phyloP scores from a whole-genome alignment of 306 rosid species.

The Mimosa bimucronata region DNA sequence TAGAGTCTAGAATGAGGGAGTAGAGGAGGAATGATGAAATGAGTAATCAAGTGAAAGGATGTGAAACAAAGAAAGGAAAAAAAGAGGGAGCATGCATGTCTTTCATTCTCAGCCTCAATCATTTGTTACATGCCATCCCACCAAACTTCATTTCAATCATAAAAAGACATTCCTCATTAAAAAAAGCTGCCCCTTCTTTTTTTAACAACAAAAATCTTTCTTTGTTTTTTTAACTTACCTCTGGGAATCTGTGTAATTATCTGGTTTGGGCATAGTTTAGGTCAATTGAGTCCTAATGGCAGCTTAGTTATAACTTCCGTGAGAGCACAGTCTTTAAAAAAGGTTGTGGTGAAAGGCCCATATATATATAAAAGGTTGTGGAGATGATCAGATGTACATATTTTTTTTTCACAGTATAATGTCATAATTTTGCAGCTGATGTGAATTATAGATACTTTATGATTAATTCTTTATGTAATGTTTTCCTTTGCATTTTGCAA shows the following conservation, averaged over 20 bases:
- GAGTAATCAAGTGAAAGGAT: not conserved
- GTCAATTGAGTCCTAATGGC: not conserved
- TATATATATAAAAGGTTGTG: no score
- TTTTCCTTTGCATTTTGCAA: not conserved
- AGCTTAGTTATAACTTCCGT: not conserved
- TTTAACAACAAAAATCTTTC: no score
- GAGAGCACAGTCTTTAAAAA: not conserved
- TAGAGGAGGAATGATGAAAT: not conserved
- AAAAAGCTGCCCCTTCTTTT: not conserved
- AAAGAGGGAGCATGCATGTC: not conserved
- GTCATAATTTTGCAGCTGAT: not conserved
- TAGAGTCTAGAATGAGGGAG: not conserved
- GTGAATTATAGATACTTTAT: not conserved
- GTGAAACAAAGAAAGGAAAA: not conserved
- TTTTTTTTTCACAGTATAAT: no score
- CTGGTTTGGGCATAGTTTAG: not conserved
- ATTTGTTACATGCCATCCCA: conserved; percentile 1
- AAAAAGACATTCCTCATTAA: not conserved
- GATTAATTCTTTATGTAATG: no score
- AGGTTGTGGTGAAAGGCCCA: no score
- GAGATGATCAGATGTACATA: no score
- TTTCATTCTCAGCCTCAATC: conserved; percentile 5
- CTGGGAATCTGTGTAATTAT: not conserved
- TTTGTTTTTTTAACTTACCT: not conserved
- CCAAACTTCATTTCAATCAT: not conserved